Evolutionary conservation across 306 rosid species (phyloP), one percentile per base, ranked within the genome.

Genomic region (Prosopis cineraria): DNA sequence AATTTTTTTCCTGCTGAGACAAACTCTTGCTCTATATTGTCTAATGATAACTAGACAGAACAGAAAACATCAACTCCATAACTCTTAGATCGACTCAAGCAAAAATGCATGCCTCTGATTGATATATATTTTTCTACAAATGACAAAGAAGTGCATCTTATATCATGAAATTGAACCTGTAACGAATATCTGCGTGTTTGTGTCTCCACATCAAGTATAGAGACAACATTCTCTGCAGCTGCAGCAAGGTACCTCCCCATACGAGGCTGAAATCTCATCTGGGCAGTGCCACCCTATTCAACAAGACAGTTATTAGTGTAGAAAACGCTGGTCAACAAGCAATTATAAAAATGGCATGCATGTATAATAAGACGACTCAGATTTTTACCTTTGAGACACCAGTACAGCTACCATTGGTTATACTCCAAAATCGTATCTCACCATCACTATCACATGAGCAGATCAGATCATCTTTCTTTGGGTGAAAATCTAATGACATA

Each of bases 401-500:
- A 34, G 88, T 48, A 77, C 89, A 95, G 84, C 84, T 95, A 56
- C 99, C 97, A 22, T 89, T 93, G 81, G 80, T 95, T 39, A 95
- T 93, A 80, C 95, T 93, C 99, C 99, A 95, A 81, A 88, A 95
- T 36, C 98, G 93, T 83, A 95, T 91, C 90, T 93, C 96, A 20
- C 98, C 97, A 45, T 95, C 98, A 22, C 87, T 83, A 62, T 95
- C 99, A 81, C 99, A 93, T 50, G 99, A 95, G 87, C 97, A 88
- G 71, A 95, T 85, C 71, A 95, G 91, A 56, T 95, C 98, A 0
- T 95, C 98, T 78, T 91, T 93, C 70, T 88, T 93, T 20, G 99
- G 99, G 87, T 93, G 99, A 91, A 95, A 93, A 87, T 95, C 99
- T 68, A 95, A 86, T 27, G 99, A 95, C 94, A 85, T 88, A 59